Base-by-base conservation (phyloP, 1,284 basidiomycete species). In the Ustilago tritici region DNA sequence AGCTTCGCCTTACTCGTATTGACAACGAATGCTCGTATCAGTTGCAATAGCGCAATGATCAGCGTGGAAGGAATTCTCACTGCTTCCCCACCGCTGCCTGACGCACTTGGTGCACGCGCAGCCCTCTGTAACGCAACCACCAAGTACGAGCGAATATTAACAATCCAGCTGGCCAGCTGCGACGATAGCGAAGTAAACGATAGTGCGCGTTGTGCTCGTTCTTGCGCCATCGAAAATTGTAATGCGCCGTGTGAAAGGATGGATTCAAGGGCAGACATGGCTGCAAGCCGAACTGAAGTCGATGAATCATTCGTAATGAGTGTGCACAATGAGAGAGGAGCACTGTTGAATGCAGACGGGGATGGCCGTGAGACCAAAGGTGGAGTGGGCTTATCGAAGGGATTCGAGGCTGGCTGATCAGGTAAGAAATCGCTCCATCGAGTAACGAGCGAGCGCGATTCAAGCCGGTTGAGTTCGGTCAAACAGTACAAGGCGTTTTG, bases 161-260 rank as follows among this genome's bases (percentile, higher is more conserved):
- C 63, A 38, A 72, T 70, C 75, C 70, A 72, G 5, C 43, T 53
- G 0, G 75, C 75, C 53, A 77, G 35, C 19, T 70, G 70, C 3
- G 75, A 65, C 19, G 75, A 77, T 0, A 77, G 49, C 14, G 75
- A 77, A 31, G 75, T 77, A 23, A 77, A 77, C 7, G 75, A 57
- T 3, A 69, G 58, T 1, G 63, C 62, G 1, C 66, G 70, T 9
- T 62, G 70, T 3, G 66, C 49, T 50, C 69, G 47, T 54, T 77
- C 70, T 55, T 72, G 75, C 3, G 70, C 75, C 53, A 72, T 66
- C 7, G 61, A 68, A 1, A 77, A 50, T 34, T 77, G 70, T 7
- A 52, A 19, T 54, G 66, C 19, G 12, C 75, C 75, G 8, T 65
- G 63, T 2, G 54, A 43, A 1, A 77, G 66, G 11, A 77, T 53